These are phyloP conservation scores for Russula griseocarnosa DNA, from an alignment of 768 basidiomycete genomes.

Conservation along the genomic window DNA sequence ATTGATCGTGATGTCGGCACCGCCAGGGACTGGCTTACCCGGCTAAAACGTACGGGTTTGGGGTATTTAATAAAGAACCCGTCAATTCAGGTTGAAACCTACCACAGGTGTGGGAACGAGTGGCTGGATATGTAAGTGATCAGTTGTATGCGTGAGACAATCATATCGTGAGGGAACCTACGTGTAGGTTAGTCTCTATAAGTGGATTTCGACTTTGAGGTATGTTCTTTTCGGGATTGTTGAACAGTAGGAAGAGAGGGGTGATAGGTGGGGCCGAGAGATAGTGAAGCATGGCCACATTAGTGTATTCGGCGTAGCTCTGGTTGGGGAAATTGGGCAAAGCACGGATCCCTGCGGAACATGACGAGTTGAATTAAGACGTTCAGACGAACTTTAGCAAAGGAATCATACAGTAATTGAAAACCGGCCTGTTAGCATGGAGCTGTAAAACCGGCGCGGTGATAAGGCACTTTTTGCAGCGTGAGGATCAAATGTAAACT, in stretches of 20 bases:
- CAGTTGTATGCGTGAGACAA: not conserved
- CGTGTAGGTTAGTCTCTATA: constrained; percentile 16
- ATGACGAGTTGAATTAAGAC: not conserved
- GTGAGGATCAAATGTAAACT: not conserved
- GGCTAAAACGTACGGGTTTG: constrained; percentile 6
- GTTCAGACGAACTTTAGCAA: not conserved
- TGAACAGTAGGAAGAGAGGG: not conserved
- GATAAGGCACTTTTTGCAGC: not conserved
- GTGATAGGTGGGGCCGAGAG: not conserved
- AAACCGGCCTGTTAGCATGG: constrained; percentile 27
- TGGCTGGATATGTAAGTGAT: constrained; percentile 18
- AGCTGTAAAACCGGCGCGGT: not conserved
- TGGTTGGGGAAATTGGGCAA: not conserved
- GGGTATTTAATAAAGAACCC: not conserved
- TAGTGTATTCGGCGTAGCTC: constrained; percentile 14
- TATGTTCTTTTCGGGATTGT: constrained; percentile 12
- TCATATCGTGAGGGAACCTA: not conserved
- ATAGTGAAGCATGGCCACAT: constrained; percentile 29
- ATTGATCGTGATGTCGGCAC: constrained; percentile 17
- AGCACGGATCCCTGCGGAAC: constrained; percentile 18
- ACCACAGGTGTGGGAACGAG: constrained; percentile 18
- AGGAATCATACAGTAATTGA: constrained; percentile 13
- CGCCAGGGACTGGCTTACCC: constrained; percentile 3
- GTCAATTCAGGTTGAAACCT: not conserved
- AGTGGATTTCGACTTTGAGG: not conserved